A percentile compares a stretch with the other conserved stretches of the same genome.
Conservation (phyloP, 2,329 filamentous ascomycete genomes). For the Microcyclospora tardicrescens region DNA sequence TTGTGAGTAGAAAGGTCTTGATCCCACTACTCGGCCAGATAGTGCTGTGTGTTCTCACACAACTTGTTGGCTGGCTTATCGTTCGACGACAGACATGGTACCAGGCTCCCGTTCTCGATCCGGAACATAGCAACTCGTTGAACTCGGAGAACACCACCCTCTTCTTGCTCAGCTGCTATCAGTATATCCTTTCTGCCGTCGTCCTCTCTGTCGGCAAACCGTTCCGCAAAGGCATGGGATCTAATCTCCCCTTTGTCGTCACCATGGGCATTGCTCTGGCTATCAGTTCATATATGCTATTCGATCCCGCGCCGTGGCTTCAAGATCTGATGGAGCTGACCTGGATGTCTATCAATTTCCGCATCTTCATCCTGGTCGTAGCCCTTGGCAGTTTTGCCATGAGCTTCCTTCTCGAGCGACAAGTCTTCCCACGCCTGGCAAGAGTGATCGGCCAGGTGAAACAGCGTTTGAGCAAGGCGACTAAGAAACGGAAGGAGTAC, state of each 20-base stretch:
- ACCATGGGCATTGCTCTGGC: constrained; percentile 58
- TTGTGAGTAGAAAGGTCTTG: constrained; percentile 86
- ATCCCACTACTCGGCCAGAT: constrained; percentile 85
- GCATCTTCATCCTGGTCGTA: constrained; percentile 56
- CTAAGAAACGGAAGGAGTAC: constrained; percentile 76
- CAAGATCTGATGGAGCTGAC: constrained; percentile 74
- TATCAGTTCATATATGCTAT: constrained; percentile 67
- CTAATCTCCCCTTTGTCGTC: constrained; percentile 74
- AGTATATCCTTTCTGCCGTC: constrained; percentile 83
- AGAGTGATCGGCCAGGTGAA: constrained; percentile 52
- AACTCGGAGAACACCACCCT: constrained; percentile 91
- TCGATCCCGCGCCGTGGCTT: constrained; percentile 58
- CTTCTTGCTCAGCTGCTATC: constrained; percentile 83
- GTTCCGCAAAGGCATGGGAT: constrained; percentile 65
- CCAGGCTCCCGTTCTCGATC: constrained; percentile 62
- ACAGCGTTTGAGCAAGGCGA: constrained; percentile 39
- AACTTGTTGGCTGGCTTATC: constrained; percentile 58
- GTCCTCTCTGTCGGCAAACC: constrained; percentile 85
- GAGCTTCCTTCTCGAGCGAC: constrained; percentile 60
- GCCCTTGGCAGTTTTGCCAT: constrained; percentile 55
- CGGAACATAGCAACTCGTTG: constrained; percentile 67
- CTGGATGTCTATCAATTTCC: constrained; percentile 57
- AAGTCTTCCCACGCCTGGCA: constrained; percentile 56
- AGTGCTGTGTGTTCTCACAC: constrained; percentile 61
- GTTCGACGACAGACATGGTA: constrained; percentile 79